Conservation (phyloP, 1,284 basidiomycete genomes). For the Trichosporon sp. region DNA sequence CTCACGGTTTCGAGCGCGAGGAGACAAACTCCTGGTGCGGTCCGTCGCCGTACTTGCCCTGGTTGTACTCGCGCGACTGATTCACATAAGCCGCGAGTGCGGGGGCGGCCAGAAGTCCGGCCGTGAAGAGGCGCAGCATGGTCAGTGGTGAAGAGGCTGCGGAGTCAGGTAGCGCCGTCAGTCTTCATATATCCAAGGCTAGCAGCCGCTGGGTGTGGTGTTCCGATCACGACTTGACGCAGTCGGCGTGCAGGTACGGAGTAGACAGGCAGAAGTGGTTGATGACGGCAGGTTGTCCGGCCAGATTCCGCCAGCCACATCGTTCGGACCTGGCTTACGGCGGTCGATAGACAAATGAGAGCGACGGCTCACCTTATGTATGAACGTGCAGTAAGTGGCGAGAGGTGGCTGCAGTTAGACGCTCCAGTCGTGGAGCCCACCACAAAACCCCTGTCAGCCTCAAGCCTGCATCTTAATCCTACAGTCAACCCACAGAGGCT, state of each 20-base stretch:
- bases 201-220: too few species aligned
- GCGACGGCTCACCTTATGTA: too few species aligned
- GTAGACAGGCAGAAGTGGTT: neutral
- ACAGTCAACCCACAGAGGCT: too few species aligned
- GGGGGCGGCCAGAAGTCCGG: neutral
- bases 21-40: neutral
- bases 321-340: too few species aligned
- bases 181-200: neutral
- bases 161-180: neutral
- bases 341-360: too few species aligned
- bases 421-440: neutral
- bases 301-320: neutral
- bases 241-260: neutral
- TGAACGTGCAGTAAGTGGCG: too few species aligned
- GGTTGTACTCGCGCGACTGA: neutral
- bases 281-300: neutral
- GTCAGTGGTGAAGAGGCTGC: neutral
- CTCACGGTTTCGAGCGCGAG: conserved; percentile 20
- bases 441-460: neutral
- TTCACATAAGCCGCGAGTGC: neutral
- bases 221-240: neutral
- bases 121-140: neutral
- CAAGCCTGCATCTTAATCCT: neutral
- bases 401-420: too few species aligned
- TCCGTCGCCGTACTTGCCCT: neutral